Base-by-base conservation (phyloP, 331 rosid genomes). In the Acacia concinna region DNA sequence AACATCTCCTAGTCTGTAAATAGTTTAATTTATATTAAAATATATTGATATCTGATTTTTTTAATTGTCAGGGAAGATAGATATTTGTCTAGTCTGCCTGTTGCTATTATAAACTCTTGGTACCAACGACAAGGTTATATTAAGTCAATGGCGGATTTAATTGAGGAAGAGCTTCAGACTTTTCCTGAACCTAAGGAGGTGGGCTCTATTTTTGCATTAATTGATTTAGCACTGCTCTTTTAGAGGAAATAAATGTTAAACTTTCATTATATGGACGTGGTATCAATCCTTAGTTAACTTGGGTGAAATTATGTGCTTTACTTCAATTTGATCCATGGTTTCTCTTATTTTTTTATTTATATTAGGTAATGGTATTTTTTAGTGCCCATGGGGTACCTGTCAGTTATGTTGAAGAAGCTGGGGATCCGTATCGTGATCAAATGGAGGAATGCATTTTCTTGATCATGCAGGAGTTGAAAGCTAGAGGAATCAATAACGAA, bases 341-440 rank as follows among this genome's bases (percentile, higher is more conserved):
- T 80, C 20, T 84, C 68, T n/a, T 51, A 31, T 52, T 78, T 40
- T 52, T 56, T 40, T 51, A 57, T 49, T 49, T 70, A 67, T 77
- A 23, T 62, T 66, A 96, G 99, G 99, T 84, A 41, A 88, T 86
- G 93, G 86, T 96, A 85, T 91, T 96, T 88, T 96, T 96, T 84
- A 96, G 99, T 85, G 99, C 99, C 76, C 99, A 96, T 2, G 98
- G 99, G 35, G 99, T 96, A 30, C 99, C 99, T 5, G 92, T 93
- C 68, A 96, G 98, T 77, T 96, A 96, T 15, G 95, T 96, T 72
- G 94, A 90, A 87, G 83, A 90, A 47, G 97, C 99, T 14, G 99
- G 99, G 54, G 99, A 96, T 85, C 99, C 99, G 13, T 96, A 96
- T 88, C 91, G 73, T 73, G 99, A 91, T 88, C 95, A 96, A 85